Conservation (phyloP, 1,139 yeast genomes). For the Hanseniaspora gamundiae region DNA sequence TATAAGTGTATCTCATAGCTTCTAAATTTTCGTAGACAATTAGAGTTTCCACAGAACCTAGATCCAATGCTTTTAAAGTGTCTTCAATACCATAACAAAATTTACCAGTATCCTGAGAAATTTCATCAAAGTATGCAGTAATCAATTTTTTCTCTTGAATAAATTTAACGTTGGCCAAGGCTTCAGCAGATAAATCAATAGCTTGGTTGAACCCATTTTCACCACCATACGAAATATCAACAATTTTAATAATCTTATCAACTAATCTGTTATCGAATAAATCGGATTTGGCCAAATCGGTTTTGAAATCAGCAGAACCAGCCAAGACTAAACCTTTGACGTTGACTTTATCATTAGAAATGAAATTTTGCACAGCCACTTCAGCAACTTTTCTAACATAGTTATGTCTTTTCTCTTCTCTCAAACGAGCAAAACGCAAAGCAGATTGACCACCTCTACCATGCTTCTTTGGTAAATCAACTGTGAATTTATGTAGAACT, state of each 20-base stretch:
- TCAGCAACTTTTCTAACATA: constrained; percentile 97
- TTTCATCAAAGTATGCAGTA: constrained; percentile 86
- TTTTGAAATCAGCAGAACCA: constrained; percentile 98
- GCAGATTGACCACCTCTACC: constrained; percentile 99
- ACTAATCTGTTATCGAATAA: constrained; percentile 82
- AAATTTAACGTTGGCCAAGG: constrained; percentile 90
- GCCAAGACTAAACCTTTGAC: constrained; percentile 92
- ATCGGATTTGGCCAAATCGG: constrained; percentile 84
- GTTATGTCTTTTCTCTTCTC: constrained; percentile 98
- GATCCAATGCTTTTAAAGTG: constrained; percentile 86
- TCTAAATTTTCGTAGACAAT: constrained; percentile 90
- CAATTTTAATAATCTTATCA: constrained; percentile 79
- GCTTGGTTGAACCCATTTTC: constrained; percentile 99
- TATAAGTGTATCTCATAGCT: constrained; percentile 70
- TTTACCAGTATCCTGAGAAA: constrained; percentile 91
- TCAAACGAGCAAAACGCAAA: constrained; percentile 92
- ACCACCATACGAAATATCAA: constrained; percentile 96
- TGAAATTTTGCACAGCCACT: constrained; percentile 93
- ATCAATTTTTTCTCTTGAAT: constrained; percentile 96
- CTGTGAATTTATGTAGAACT: constrained; percentile 88
- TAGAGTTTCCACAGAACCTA: constrained; percentile 88
- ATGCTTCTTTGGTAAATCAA: constrained; percentile 96
- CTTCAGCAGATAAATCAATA: constrained; percentile 91
- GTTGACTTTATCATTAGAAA: constrained; percentile 82
- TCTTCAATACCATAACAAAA: constrained; percentile 97